Percentiles rank a stretch among this genome's conserved stretches.
Conservation (phyloP, 768 basidiomycete genomes). For the Dioszegia hungarica region DNA sequence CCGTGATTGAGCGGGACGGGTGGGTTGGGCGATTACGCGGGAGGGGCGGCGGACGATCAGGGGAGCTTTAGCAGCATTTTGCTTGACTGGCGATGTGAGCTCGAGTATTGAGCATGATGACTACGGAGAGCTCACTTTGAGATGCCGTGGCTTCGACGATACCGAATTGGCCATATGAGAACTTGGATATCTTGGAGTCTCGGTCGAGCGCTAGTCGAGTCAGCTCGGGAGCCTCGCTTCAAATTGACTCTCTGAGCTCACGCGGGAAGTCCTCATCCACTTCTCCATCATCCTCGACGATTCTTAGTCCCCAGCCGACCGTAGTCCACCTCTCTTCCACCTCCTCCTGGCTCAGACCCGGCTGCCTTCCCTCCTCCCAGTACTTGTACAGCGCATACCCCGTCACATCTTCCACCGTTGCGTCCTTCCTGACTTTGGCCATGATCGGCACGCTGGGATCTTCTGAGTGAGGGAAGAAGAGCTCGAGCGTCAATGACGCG, state of each 20-base stretch:
- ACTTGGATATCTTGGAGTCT: constrained; percentile 75
- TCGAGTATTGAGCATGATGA: not conserved
- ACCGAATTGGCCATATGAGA: constrained; percentile 85
- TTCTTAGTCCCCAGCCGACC: constrained; percentile 84
- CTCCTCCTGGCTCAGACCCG: constrained; percentile 22
- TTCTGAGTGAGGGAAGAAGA: constrained; percentile 79
- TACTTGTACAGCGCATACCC: constrained; percentile 89
- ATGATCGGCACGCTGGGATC: constrained; percentile 59
- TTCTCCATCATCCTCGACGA: constrained; percentile 95
- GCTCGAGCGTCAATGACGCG: constrained; percentile 61
- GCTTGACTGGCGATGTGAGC: constrained; percentile 58
- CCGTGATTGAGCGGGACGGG: not conserved
- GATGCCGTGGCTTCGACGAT: constrained; percentile 66
- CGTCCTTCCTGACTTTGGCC: constrained; percentile 75
- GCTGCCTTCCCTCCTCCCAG: constrained; percentile 74
- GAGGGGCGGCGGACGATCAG: constrained; percentile 81
- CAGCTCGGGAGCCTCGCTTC: not conserved
- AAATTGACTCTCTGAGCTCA: too few species aligned
- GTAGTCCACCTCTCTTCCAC: constrained; percentile 57
- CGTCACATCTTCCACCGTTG: constrained; percentile 90
- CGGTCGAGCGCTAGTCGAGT: constrained; percentile 74
- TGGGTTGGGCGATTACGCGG: constrained; percentile 60
- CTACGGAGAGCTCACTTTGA: constrained; percentile 42
- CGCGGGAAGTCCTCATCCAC: constrained; percentile 98
- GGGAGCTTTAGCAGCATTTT: constrained; percentile 64